Evolutionary conservation across 768 basidiomycete species (phyloP), one percentile per base, ranked within the genome.

Genomic region (Rubroboletus pulcherrimus): DNA sequence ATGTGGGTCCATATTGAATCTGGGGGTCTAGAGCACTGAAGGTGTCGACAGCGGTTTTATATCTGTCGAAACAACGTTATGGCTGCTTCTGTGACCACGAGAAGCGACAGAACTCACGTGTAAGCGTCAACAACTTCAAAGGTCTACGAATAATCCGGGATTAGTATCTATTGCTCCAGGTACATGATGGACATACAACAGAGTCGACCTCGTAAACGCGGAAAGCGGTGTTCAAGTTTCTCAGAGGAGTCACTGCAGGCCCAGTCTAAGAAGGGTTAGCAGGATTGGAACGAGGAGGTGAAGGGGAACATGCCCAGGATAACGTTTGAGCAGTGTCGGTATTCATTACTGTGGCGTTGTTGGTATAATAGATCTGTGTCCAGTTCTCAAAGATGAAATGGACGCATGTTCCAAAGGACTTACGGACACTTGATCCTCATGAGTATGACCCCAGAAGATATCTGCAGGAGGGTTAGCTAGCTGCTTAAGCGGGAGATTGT

Each of bases 391-490:
- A 44, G 17, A 49, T 19, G 21, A 24, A 43, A 12, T 41, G 17
- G 30, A 33, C 6, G 19, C 2, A 19, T 29, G 17, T 26, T 42
- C 33, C 8, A 15, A 51, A 44, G n/a, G 33, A 53, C 76, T 29
- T 56, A 86, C 86, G 30, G 80, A 83, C 39, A 88, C 59, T 70
- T 87, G 79, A 67, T 90, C 88, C 66, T 89, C 85, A 54, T 90
- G 87, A 0, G 84, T 82, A 63, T 91, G 89, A 7, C 89, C 89
- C 65, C 77, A 91, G 75, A 90, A 89, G n/a, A 89, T 81, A 59
- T 81, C 86, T 84, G 51, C 38, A 49, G 41, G 26, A 46, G 50
- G 49, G 54, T 60, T 63, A 58, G 55, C 55, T 40, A 58, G 17
- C 19, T 49, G 7, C 40, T 40, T 24, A 37, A 2, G 29, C n/a